A percentile compares a stretch with the other conserved stretches of the same genome.
These are phyloP conservation scores for Alternaria longipes DNA, from an alignment of 2,329 filamentous ascomycete species.

Conservation along the genomic window DNA sequence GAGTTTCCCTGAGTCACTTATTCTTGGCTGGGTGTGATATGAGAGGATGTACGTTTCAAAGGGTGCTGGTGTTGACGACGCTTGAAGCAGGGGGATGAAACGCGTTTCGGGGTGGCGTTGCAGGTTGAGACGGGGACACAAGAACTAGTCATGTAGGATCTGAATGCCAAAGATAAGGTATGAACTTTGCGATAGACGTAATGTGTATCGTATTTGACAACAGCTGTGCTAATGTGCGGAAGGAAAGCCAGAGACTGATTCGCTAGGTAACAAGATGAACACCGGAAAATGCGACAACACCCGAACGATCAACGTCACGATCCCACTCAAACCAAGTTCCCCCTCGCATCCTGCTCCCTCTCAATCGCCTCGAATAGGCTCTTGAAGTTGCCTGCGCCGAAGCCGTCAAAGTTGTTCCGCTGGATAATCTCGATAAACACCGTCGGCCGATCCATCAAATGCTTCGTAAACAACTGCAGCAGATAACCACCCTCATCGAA, in stretches of 20 bases:
- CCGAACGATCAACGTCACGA: background rate
- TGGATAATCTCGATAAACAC: slow-evolving; percentile 98
- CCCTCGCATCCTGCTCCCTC: slow-evolving; percentile 85
- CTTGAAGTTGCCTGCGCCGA: slow-evolving; percentile 96
- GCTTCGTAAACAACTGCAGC: slow-evolving; percentile 70
- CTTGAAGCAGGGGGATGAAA: slow-evolving; percentile 1
- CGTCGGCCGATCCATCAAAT: slow-evolving; percentile 91
- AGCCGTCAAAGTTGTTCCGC: slow-evolving; percentile 87
- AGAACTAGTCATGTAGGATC: background rate
- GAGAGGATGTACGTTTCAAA: background rate
- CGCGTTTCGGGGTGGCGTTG: slow-evolving; percentile 7
- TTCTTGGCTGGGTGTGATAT: background rate
- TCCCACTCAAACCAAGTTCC: slow-evolving; percentile 68
- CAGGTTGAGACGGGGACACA: slow-evolving; percentile 6
- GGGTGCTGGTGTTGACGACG: background rate
- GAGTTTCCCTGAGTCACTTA: background rate
- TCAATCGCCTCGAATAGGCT: slow-evolving; percentile 95
- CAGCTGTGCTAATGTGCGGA: background rate
- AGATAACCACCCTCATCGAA: slow-evolving; percentile 94
- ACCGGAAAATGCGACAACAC: slow-evolving; percentile 13
- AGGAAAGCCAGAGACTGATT: background rate
- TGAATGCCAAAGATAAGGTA: background rate
- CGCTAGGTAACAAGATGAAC: slow-evolving; percentile 3
- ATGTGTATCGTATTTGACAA: background rate
- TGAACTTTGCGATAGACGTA: background rate